Evolutionary conservation across 768 basidiomycete genomes (phyloP), one percentile per base, ranked within the genome.

Genomic region (Pleurotus citrinopileatus): DNA sequence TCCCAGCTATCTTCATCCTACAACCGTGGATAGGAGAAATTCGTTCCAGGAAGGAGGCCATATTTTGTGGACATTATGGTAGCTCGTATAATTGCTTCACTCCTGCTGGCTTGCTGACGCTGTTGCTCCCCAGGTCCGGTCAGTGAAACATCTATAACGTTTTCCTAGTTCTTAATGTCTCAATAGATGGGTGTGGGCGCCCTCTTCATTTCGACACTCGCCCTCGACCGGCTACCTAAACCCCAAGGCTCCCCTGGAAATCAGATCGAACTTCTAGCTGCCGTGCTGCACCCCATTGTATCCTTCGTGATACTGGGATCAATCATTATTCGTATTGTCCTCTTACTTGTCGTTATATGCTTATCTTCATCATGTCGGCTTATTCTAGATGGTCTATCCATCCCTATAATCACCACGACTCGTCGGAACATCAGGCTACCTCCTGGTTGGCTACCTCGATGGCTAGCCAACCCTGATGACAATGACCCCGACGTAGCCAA

Each of bases 11-110:
- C 42, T 69, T 97, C 51, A 61, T 83, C 2, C 73, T 97, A 2
- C 94, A 95, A 62, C 81, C 71, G 56, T 91, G 84, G 79, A 81
- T 97, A 12, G 96, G 95, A 0, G 95, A 98, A 67, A 90, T 98
- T 59, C 67, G 70, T 34, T 84, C 81, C 19, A 90, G 93, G 85
- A 77, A 81, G 42, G 93, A 98, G 70, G 95, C 96, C 0, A 58
- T 94, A 3, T 97, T 98, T 65, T 83, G 81, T 3, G 96, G 96
- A 2, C 94, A 97, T 73, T 98, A 96, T 65, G 94, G 87, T 83
- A 61, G 12, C 69, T 65, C 29, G n/a, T 20, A 0, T 32, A 47
- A 1, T 17, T 3, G 38, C 17, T 8, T 6, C 17, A n/a, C 15
- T 43, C 9, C 13, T 46, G 50, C 27, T 29, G 17, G 15, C 42